Base-by-base conservation (phyloP, 2,329 filamentous ascomycete species). In the Pyrenochaeta sp. region DNA sequence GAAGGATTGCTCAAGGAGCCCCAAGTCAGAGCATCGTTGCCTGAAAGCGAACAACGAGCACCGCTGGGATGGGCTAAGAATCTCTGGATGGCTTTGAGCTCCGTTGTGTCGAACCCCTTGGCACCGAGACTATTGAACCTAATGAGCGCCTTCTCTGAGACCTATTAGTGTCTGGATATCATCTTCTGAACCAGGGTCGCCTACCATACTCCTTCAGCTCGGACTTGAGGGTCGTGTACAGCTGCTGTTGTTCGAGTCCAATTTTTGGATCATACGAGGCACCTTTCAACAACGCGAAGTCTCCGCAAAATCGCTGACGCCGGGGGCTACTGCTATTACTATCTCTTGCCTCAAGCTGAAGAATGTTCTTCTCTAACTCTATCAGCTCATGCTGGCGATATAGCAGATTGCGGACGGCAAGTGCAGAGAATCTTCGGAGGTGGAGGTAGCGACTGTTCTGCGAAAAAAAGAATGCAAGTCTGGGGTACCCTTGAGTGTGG, bases 191-290 rank as follows among this genome's bases (percentile, higher is more conserved):
- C n/a, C n/a, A n/a, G n/a, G n/a, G n/a, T n/a, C n/a, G 4, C 41
- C 11, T 39, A 49, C 49, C 45, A 21, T 48, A 52, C 20, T 48
- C 49, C 34, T 49, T 52, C 10, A 44, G 4, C 18, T 40, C 32
- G 8, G 6, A 14, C 13, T 42, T 39, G 4, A 52, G 17, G 2
- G 27, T 21, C 17, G 44, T 28, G 14, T 48, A 48, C n/a, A 52
- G 14, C 1, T 41, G 8, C n/a, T 21, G 14, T 20, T 37, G 36
- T 14, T 41, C 29, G 15, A 29, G 22, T 9, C 3, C 15, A 11
- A n/a, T n/a, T 10, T 2, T n/a, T 24, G 14, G 7, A 3, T 10
- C 15, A 10, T 11, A 18, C 26, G 11, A 9, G n/a, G n/a, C 3
- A 14, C 10, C 7, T 44, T 23, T 14, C 47, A 18, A 28, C 3